A percentile compares a stretch with the other conserved stretches of the same genome.
Conservation (phyloP, 2,329 filamentous ascomycete genomes). For the Neonectria magnoliae region DNA sequence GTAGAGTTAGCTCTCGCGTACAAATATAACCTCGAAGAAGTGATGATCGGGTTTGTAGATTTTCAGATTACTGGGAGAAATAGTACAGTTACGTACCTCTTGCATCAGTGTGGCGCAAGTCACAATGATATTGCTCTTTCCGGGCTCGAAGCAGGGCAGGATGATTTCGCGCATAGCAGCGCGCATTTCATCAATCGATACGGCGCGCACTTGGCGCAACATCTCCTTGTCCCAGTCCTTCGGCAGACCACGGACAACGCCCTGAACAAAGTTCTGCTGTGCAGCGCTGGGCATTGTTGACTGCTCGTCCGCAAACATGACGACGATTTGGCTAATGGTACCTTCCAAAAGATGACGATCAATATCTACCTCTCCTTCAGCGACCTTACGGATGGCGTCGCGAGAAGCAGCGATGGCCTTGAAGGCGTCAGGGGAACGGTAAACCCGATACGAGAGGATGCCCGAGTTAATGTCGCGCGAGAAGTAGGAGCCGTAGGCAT, state of each 20-base stretch:
- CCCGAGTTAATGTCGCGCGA: constrained; percentile 81
- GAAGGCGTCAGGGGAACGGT: constrained; percentile 87
- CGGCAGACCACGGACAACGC: constrained; percentile 80
- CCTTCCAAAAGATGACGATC: constrained; percentile 88
- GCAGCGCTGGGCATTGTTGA: constrained; percentile 85
- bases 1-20: constrained; percentile 23
- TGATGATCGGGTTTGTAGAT: neutral
- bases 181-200: constrained; percentile 81
- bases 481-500: constrained; percentile 90
- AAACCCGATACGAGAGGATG: constrained; percentile 84
- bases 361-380: constrained; percentile 75
- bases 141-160: constrained; percentile 81
- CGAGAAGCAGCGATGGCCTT: constrained; percentile 85
- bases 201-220: constrained; percentile 78
- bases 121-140: constrained; percentile 84
- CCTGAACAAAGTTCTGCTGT: constrained; percentile 81
- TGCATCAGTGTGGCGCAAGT: constrained; percentile 88
- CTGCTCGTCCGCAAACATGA: constrained; percentile 87
- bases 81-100: constrained; percentile 70
- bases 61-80: neutral
- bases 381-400: constrained; percentile 78
- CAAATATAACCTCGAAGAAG: neutral
- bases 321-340: constrained; percentile 89
- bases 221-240: constrained; percentile 82
- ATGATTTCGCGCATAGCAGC: constrained; percentile 78